Base-by-base conservation (phyloP, 2,329 filamentous ascomycete species). In the Penicillium rolfsii region DNA sequence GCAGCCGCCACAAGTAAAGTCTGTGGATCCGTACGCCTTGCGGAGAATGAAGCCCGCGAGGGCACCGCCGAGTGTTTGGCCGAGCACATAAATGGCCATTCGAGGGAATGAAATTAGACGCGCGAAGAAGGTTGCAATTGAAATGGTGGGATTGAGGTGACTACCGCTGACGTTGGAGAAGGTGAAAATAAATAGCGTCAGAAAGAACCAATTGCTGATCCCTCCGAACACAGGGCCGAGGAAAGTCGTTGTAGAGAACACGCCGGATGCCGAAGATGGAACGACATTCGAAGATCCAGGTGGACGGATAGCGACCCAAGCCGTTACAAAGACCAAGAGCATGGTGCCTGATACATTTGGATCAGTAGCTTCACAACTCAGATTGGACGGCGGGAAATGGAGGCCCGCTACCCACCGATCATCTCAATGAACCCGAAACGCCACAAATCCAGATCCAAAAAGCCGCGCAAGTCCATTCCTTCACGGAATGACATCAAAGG, bases 151-250 rank as follows among this genome's bases (percentile, higher is more conserved):
- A 28, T 55, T 55, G 53, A 55, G 53, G 16, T 55, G 53, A 46
- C 24, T 33, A 22, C 53, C 53, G 19, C 53, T 55, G 53, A 46
- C 28, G 24, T 28, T 30, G 40, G 53, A 43, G 40, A 55, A 55
- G n/a, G 53, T 14, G 53, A 55, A 55, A 28, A 55, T 46, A 14
- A 55, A 55, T 28, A 55, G 40, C n/a, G 53, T 55, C 9, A 55
- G 53, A 35, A 55, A 55, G 6, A 55, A 35, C 40, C 40, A 55
- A 28, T 46, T 46, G 24, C 24, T 28, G 6, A 46, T 46, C 4
- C 43, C 43, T 5, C 43, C 43, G 12, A 46, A 46, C 8, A 46
- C 24, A 28, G 43, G 43, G 14, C 43, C 43, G 22, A 46, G 43
- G 43, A 46, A 46, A 3, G 43, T 28, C 14, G 43, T 46, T 12